Percentiles rank a stretch among this genome's conserved stretches.
Evolutionary conservation across 2,329 filamentous ascomycete species (phyloP).

Genomic region (Rutstroemia sydowiana): DNA sequence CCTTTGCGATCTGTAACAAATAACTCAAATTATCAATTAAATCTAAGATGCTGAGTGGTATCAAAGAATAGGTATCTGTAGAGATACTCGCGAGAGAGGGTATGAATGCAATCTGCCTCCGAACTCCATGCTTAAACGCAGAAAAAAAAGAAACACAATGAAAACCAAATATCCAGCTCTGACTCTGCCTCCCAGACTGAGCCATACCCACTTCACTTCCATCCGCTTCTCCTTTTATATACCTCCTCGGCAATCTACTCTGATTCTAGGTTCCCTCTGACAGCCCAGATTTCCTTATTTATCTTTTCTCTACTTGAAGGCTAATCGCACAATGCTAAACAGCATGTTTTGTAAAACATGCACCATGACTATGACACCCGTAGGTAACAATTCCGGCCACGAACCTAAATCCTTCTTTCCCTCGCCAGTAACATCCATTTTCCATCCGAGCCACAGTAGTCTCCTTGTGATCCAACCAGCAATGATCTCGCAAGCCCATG

Average conservation of each 20-base stretch:
- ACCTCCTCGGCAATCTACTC: neutral
- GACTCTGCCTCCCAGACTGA: no score
- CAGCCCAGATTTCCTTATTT: neutral
- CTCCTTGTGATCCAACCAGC: conserved; percentile 53
- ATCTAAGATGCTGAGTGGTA: no score
- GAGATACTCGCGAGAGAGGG: no score
- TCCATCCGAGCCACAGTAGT: conserved; percentile 51
- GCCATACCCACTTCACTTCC: neutral
- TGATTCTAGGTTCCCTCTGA: neutral
- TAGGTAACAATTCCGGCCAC: conserved; percentile 61
- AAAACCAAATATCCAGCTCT: no score
- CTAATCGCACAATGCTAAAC: conserved; percentile 59
- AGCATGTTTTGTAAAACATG: conserved; percentile 68
- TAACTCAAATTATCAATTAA: no score
- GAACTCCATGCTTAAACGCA: no score
- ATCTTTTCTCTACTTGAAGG: conserved; percentile 36
- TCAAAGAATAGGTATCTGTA: no score
- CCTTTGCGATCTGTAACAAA: no score
- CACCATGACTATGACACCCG: conserved; percentile 57
- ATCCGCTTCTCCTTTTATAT: neutral
- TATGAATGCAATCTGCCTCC: no score
- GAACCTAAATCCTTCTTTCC: conserved; percentile 56
- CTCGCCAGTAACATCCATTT: conserved; percentile 56
- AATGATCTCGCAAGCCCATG: conserved; percentile 59
- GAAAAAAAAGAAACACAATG: no score